phyloP scores from a whole-genome alignment of 495 filamentous ascomycete species.

The Daldinia decipiens region DNA sequence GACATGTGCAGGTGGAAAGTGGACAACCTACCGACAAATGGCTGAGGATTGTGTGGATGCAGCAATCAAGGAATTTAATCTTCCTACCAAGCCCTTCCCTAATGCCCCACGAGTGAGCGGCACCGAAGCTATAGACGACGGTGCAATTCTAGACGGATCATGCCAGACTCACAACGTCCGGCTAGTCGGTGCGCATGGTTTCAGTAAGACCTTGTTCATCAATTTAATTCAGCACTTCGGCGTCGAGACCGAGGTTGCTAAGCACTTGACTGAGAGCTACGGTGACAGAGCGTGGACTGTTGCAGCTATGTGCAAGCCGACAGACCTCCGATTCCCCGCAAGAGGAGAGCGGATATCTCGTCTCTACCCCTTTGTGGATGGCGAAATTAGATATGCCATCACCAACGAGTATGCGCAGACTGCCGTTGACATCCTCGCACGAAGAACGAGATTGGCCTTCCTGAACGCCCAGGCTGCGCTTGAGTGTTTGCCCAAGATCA shows the following conservation, averaged over 20 bases:
- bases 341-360: constrained; percentile 82
- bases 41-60: constrained; percentile 96
- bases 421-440: constrained; percentile 88
- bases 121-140: constrained; percentile 77
- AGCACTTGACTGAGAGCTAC: constrained; percentile 88
- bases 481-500: constrained; percentile 86
- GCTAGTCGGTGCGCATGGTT: constrained; percentile 93
- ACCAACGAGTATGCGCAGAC: constrained; percentile 95
- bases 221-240: constrained; percentile 98
- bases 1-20: constrained; percentile 97
- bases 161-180: constrained; percentile 94
- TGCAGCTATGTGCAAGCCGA: constrained; percentile 82
- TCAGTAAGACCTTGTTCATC: constrained; percentile 95
- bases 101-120: constrained; percentile 80
- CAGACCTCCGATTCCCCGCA: constrained; percentile 85
- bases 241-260: constrained; percentile 92
- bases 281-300: constrained; percentile 98
- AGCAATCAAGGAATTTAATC: constrained; percentile 78
- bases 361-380: constrained; percentile 96
- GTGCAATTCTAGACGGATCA: constrained; percentile 78
- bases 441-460: constrained; percentile 89
- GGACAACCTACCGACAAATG: constrained; percentile 99
- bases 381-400: constrained; percentile 91
- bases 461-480: constrained; percentile 95
- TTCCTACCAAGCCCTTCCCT: constrained; percentile 68